phyloP scores from a whole-genome alignment of 2,329 filamentous ascomycete species.

The Phialophora macrospora region DNA sequence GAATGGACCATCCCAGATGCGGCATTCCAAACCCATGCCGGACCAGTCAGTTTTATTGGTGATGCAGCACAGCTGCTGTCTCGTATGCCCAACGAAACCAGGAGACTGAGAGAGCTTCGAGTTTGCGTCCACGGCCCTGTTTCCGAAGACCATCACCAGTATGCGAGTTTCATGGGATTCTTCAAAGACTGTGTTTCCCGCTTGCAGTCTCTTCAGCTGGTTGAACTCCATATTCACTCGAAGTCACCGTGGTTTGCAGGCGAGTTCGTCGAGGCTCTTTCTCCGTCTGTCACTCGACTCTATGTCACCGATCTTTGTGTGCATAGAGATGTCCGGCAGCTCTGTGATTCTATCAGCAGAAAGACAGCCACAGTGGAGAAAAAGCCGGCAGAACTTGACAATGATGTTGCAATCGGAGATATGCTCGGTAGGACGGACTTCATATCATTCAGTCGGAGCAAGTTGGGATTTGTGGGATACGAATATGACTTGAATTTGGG shows the following conservation, averaged over 20 bases:
- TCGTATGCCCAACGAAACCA: neutral
- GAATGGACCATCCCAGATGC: conserved; percentile 21
- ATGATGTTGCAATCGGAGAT: conserved; percentile 16
- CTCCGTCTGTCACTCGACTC: conserved; percentile 27
- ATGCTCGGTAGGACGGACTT: conserved; percentile 26
- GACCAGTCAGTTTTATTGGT: conserved; percentile 4
- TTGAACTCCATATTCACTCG: conserved; percentile 35
- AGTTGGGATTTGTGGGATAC: conserved; percentile 32
- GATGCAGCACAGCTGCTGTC: conserved; percentile 7
- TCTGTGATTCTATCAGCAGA: conserved; percentile 8
- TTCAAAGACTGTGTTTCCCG: conserved; percentile 24
- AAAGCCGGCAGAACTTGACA: neutral
- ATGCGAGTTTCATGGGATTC: conserved; percentile 25
- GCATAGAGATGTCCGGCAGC: neutral
- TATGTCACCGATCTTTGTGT: conserved; percentile 30
- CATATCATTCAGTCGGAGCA: conserved; percentile 25
- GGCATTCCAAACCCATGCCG: neutral
- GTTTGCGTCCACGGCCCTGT: conserved; percentile 29
- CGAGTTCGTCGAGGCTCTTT: conserved; percentile 31
- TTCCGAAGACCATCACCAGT: conserved; percentile 12
- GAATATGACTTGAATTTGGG: conserved; percentile 20
- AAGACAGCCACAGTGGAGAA: conserved; percentile 11
- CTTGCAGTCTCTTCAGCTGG: conserved; percentile 21
- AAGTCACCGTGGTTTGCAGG: conserved; percentile 23
- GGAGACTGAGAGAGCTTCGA: conserved; percentile 23